Base-by-base conservation (phyloP, 257 asterid species). In the Linderniella brevidens region DNA sequence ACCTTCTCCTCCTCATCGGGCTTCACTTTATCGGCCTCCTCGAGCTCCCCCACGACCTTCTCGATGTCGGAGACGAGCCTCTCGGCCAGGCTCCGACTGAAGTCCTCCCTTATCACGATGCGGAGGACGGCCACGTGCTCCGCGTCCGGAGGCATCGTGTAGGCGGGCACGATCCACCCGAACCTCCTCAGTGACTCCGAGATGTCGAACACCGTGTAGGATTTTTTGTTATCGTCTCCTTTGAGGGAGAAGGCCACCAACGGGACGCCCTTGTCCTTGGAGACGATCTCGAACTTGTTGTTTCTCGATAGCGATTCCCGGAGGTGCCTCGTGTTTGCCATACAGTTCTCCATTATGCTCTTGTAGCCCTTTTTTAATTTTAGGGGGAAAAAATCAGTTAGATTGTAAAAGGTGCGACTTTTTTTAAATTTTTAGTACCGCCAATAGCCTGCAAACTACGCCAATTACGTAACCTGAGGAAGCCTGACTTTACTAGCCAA, bases 151-250 rank as follows among this genome's bases (percentile, higher is more conserved):
- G 81, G 86, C 78, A 76, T 69, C 17, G 81, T 69, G 60, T 76
- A 76, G 0, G 85, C 85, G 0, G 78, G 85, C 18, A 76, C 67
- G 4, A 76, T 72, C 85, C 81, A 76, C 46, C 81, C 81, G 10
- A 64, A 76, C 54, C 70, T 69, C 61, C 76, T 64, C 15, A 76
- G 71, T 0, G 58, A 59, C 39, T 73, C 76, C 38, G 81, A 58
- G 17, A 72, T 49, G 37, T 73, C 69, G 8, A 73, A 73, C 19
- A 73, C 81, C 0, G 78, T 69, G 67, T 42, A 76, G 46, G 16
- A 55, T 6, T 25, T 25, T 6, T 25, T 25, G 4, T 13, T 5
- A 60, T 59, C 64, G 53, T 54, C 49, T 48, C 72, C 78, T 52
- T 69, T 76, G 35, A 76, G 73, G 13, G 74, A 62, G 46, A 69